Evolutionary conservation across 345 rosid species (phyloP).

Genomic region (Schrenkiella parvula): DNA sequence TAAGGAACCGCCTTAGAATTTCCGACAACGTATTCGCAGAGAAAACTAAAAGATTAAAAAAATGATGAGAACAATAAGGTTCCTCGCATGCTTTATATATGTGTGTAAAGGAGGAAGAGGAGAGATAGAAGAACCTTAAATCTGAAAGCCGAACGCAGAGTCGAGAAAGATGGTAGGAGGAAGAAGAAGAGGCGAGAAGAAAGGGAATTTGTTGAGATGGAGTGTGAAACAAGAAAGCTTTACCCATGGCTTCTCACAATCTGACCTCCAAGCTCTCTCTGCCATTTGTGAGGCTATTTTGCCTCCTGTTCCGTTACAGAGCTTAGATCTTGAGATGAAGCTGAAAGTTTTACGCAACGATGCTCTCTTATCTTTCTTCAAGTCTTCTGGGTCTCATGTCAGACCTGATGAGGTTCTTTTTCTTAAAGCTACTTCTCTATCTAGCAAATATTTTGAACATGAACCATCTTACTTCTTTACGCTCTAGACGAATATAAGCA

Average conservation of each 20-base stretch:
- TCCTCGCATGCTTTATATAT: neutral
- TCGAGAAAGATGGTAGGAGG: constrained; percentile 1
- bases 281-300: constrained; percentile 61
- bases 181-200: constrained; percentile 27
- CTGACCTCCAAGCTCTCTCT: constrained; percentile 60
- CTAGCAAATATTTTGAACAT: neutral
- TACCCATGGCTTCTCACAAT: constrained; percentile 59
- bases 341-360: constrained; percentile 32
- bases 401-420: constrained; percentile 58
- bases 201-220: constrained; percentile 51
- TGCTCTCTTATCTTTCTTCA: constrained; percentile 46
- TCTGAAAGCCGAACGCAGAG: neutral
- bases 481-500: neutral
- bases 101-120: neutral
- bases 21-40: neutral
- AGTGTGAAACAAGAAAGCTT: constrained; percentile 22
- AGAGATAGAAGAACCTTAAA: neutral
- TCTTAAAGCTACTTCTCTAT: neutral
- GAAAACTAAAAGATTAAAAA: neutral
- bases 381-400: constrained; percentile 49
- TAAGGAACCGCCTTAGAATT: constrained; percentile 25
- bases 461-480: neutral
- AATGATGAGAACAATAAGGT: neutral
- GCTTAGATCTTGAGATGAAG: constrained; percentile 24
- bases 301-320: constrained; percentile 51